Evolutionary conservation across 371 early-diverging fungal genomes (phyloP).

Genomic region (Vairimorpha necatrix): DNA sequence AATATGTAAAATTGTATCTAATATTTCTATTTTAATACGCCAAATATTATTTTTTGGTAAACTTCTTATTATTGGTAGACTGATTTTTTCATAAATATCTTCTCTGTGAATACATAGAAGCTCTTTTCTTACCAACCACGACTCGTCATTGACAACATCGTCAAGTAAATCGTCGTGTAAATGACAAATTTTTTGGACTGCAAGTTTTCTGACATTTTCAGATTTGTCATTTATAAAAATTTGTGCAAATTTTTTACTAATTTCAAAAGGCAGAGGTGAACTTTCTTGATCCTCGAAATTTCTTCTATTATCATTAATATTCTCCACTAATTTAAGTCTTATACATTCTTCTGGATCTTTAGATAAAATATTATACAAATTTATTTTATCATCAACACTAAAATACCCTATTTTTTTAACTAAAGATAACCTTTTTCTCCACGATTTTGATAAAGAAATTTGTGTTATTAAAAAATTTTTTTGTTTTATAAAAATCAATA

Average conservation of each 20-base stretch:
- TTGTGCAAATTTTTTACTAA: constrained; percentile 12
- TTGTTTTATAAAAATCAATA: constrained; percentile 20
- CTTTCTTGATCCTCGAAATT: background rate
- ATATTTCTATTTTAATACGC: constrained; percentile 36
- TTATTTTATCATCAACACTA: background rate
- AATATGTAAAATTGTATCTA: constrained; percentile 23
- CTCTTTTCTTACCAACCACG: constrained; percentile 32
- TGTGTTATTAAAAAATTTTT: constrained; percentile 23
- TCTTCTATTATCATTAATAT: constrained; percentile 9
- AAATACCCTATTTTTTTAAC: constrained; percentile 16
- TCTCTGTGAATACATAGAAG: constrained; percentile 35
- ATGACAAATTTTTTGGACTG: constrained; percentile 12
- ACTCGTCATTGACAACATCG: constrained; percentile 2
- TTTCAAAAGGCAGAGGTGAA: no score
- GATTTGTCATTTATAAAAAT: constrained; percentile 31
- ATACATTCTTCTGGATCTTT: constrained; percentile 41
- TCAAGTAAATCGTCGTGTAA: constrained; percentile 12
- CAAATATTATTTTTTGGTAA: constrained; percentile 18
- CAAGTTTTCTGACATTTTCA: constrained; percentile 6
- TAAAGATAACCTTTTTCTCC: constrained; percentile 39
- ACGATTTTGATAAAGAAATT: constrained; percentile 22
- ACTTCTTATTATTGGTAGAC: constrained; percentile 28
- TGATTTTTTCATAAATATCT: constrained; percentile 31
- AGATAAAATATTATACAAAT: constrained; percentile 10
- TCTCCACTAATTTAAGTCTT: constrained; percentile 21